Base-by-base conservation (phyloP, 192 early-diverging fungal genomes). In the Rhizoclosmatium sp. region DNA sequence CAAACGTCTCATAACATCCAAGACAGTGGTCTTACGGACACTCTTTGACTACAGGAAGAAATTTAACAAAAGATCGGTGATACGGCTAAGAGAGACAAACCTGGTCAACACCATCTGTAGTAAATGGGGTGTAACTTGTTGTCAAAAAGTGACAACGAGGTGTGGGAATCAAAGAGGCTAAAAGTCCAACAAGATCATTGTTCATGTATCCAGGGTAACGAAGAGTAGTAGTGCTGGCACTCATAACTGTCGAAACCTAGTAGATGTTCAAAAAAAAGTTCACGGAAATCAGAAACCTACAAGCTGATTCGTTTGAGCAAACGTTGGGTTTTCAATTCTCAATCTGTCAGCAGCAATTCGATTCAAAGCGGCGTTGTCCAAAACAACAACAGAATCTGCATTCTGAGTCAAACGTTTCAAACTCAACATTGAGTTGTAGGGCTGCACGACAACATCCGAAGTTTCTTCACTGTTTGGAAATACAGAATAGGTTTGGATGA, bases 121-220 rank as follows among this genome's bases (percentile, higher is more conserved):
- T 95, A 69, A 99, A 99, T 16, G 98, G 98, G 59, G 98, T 99
- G 83, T 98, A 99, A 7, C 93, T 92, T 1, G 98, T 99, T 68
- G 91, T 93, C 49, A 99, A 86, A 81, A 92, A 99, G 81, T 99
- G 98, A 81, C 98, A 99, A 65, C 95, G 91, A 9, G 98, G 98
- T n/a, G 97, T 98, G 0, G 98, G 98, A 68, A 99, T 98, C 66
- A 99, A 88, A 16, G 97, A 96, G 1, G 98, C 93, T 31, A 98
- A 89, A 81, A 99, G 92, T 69, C 96, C 93, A 4, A 97, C 95
- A 59, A 99, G 88, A 80, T 99, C 97, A 83, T 99, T 99, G 88
- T 99, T 98, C 98, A 99, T 99, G 83, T 98, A 99, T 71, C 97
- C 95, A 45, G 98, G 98, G 85, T 99, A 99, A 70, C 98, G 92